These are phyloP conservation scores for Mycena albidolilacea DNA, from an alignment of 768 basidiomycete genomes.

Conservation along the genomic window DNA sequence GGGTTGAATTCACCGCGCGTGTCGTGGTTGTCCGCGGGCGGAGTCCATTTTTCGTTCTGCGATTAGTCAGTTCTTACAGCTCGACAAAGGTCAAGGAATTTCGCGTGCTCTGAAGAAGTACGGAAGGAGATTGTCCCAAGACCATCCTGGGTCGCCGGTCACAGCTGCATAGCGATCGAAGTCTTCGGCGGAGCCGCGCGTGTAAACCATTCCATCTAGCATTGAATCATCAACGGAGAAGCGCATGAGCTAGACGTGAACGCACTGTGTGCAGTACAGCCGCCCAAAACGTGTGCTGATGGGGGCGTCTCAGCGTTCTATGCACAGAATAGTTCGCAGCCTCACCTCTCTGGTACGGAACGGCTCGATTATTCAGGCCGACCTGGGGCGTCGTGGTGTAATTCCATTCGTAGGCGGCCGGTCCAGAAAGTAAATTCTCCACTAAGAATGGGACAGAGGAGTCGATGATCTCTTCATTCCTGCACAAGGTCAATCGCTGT, in stretches of 20 bases:
- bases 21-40: background rate
- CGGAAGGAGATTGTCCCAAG: background rate
- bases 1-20: background rate
- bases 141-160: background rate
- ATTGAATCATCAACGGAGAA: background rate
- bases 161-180: no score
- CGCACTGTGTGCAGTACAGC: background rate
- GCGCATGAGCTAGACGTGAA: background rate
- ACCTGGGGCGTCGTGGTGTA: background rate
- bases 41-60: background rate
- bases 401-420: background rate
- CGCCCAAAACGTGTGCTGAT: background rate
- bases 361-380: background rate
- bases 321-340: background rate
- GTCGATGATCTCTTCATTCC: background rate
- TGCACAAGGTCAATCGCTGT: background rate
- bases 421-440: background rate
- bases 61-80: background rate
- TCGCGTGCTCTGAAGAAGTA: background rate
- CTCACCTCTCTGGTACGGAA: background rate
- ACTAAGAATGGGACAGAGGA: background rate
- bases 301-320: background rate
- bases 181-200: no score
- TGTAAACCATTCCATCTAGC: no score
- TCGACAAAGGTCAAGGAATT: background rate